A percentile compares a stretch with the other conserved stretches of the same genome.
phyloP scores from a whole-genome alignment of 108 stramenopile genomes.

The Fragilaria crotonensis region DNA sequence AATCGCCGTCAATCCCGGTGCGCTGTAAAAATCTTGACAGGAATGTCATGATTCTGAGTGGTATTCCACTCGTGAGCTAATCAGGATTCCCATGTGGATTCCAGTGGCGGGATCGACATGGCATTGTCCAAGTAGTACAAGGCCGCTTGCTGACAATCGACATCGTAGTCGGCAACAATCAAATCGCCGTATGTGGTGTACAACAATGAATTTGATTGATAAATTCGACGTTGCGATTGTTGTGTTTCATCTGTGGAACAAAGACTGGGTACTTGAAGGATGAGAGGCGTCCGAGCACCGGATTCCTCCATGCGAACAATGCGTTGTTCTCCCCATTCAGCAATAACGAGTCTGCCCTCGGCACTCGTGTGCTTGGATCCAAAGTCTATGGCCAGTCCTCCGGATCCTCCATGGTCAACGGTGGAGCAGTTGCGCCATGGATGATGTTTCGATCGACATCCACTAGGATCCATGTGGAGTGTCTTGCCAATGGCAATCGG shows the following conservation, averaged over 20 bases:
- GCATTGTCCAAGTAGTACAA: slow-evolving; percentile 47
- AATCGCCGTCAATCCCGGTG: slow-evolving; percentile 16
- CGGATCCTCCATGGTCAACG: slow-evolving; percentile 24
- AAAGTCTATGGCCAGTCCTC: slow-evolving; percentile 49
- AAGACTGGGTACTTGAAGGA: slow-evolving; percentile 29
- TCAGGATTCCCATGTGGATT: slow-evolving; percentile 47
- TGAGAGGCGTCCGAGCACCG: slow-evolving; percentile 70
- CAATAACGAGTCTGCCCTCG: slow-evolving; percentile 35
- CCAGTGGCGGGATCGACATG: slow-evolving; percentile 36
- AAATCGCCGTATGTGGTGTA: slow-evolving; percentile 72
- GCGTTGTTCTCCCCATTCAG: slow-evolving; percentile 71
- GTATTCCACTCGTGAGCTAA: slow-evolving; percentile 56
- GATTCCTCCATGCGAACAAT: slow-evolving; percentile 63
- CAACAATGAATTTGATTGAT: slow-evolving; percentile 37
- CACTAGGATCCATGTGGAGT: slow-evolving; percentile 51
- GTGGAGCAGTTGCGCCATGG: background rate
- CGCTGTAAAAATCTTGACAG: slow-evolving; percentile 29
- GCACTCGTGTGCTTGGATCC: slow-evolving; percentile 18
- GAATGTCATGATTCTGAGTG: background rate
- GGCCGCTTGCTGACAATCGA: background rate
- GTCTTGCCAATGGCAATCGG: slow-evolving; percentile 73
- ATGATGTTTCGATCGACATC: slow-evolving; percentile 55
- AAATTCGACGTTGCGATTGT: slow-evolving; percentile 21
- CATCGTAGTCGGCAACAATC: slow-evolving; percentile 35
- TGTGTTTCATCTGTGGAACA: background rate